phyloP scores from a whole-genome alignment of 768 basidiomycete species.

The Crucibulum laeve region DNA sequence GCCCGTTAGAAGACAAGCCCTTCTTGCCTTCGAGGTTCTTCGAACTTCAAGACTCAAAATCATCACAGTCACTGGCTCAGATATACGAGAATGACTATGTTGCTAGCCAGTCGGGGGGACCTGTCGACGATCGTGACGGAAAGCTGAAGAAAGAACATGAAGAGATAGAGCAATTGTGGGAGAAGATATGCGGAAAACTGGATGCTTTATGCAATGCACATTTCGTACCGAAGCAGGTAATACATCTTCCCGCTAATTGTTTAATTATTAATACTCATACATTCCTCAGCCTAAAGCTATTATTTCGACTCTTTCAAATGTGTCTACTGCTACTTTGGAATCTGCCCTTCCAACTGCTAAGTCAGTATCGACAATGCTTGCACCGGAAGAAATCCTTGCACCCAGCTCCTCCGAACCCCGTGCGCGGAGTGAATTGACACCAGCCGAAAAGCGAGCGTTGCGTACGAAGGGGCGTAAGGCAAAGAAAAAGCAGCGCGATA shows the following conservation, averaged over 20 bases:
- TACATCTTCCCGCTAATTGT: background rate
- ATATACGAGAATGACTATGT: constrained; percentile 94
- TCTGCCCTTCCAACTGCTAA: constrained; percentile 85
- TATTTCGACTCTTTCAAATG: constrained; percentile 81
- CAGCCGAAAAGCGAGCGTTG: constrained; percentile 71
- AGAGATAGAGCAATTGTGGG: constrained; percentile 82
- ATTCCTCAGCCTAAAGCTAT: constrained; percentile 72
- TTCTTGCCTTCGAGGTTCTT: constrained; percentile 89
- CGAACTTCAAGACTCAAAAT: constrained; percentile 87
- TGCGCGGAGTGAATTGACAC: constrained; percentile 77
- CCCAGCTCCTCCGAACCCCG: constrained; percentile 52
- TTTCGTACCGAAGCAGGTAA: constrained; percentile 89
- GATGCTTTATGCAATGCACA: constrained; percentile 95
- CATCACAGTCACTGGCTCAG: constrained; percentile 85
- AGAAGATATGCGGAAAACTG: constrained; percentile 78
- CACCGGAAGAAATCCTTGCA: constrained; percentile 88
- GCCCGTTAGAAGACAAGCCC: constrained; percentile 74
- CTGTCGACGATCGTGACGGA: constrained; percentile 78
- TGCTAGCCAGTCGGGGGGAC: constrained; percentile 54
- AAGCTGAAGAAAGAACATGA: constrained; percentile 87
- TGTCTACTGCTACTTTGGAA: constrained; percentile 79
- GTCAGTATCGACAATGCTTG: constrained; percentile 74
- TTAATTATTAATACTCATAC: background rate
- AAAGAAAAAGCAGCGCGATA: constrained; percentile 63
- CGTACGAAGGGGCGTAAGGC: constrained; percentile 68